A percentile compares a stretch with the other conserved stretches of the same genome.
Evolutionary conservation across 768 basidiomycete genomes (phyloP).

Genomic region (Auriscalpium vulgare): DNA sequence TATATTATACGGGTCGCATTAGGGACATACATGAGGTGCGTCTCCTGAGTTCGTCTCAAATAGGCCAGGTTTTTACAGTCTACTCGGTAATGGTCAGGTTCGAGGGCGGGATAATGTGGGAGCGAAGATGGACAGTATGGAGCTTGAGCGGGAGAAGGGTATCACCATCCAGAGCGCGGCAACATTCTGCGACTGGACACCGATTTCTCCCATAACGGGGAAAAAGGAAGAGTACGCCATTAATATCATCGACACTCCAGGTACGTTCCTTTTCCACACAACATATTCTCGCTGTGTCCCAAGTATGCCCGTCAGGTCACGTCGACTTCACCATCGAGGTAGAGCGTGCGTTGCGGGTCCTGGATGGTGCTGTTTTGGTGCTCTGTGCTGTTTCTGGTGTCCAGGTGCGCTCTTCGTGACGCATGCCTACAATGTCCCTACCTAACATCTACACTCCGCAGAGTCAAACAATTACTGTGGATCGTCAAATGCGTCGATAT

Average conservation of each 20-base stretch:
- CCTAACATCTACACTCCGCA: constrained; percentile 21
- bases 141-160: constrained; percentile 95
- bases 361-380: constrained; percentile 95
- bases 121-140: constrained; percentile 99
- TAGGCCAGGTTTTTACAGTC: constrained; percentile 4
- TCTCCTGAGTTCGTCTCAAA: constrained; percentile 4
- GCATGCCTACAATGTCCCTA: not conserved
- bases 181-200: constrained; percentile 95
- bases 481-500: constrained; percentile 97
- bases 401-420: constrained; percentile 42
- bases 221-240: constrained; percentile 80
- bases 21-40: constrained; percentile 92
- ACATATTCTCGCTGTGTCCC: not conserved
- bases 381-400: constrained; percentile 97
- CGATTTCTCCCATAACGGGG: constrained; percentile 49
- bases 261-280: constrained; percentile 29
- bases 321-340: constrained; percentile 99
- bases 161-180: constrained; percentile 99
- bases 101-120: constrained; percentile 92
- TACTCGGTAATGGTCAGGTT: constrained; percentile 41
- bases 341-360: constrained; percentile 89
- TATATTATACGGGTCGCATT: constrained; percentile 95
- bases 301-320: constrained; percentile 54
- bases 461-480: constrained; percentile 98
- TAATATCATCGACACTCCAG: constrained; percentile 99